phyloP scores from a whole-genome alignment of 169 alveolate species.

The Amoebophrya sp. region DNA sequence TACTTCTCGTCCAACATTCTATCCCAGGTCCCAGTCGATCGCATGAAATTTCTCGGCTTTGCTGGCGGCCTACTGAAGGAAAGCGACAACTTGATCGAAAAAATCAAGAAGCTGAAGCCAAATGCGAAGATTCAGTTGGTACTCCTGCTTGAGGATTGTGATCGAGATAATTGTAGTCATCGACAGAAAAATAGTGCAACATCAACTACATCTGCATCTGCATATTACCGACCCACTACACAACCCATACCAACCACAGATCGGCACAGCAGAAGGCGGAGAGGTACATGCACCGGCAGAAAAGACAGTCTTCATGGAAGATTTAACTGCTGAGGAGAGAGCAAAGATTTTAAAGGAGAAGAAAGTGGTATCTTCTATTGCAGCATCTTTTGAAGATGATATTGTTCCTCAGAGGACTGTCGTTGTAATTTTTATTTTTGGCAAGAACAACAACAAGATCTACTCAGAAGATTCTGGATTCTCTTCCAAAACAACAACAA shows the following conservation, averaged over 20 bases:
- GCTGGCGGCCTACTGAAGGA: background rate
- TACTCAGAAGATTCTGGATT: no score
- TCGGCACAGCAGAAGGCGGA: background rate
- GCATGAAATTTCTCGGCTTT: constrained; percentile 6
- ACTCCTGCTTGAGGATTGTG: background rate
- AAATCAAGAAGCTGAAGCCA: background rate
- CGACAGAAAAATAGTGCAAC: background rate
- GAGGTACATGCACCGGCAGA: background rate
- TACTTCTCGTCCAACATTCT: no score
- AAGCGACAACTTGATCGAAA: background rate
- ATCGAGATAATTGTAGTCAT: background rate
- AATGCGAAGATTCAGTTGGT: background rate
- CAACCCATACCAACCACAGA: no score
- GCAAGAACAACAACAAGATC: no score
- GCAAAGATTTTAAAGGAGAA: constrained; percentile 4
- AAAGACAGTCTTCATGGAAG: constrained; percentile 1
- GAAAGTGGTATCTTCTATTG: background rate
- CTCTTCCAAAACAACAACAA: no score
- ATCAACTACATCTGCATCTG: background rate
- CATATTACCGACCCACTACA: background rate
- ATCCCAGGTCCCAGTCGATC: background rate
- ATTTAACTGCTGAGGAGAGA: background rate
- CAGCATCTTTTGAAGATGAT: no score
- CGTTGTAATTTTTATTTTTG: no score
- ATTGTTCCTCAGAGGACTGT: no score